These are phyloP conservation scores for Blastobotrys robertii DNA, from an alignment of 805 yeast species.

Conservation along the genomic window DNA sequence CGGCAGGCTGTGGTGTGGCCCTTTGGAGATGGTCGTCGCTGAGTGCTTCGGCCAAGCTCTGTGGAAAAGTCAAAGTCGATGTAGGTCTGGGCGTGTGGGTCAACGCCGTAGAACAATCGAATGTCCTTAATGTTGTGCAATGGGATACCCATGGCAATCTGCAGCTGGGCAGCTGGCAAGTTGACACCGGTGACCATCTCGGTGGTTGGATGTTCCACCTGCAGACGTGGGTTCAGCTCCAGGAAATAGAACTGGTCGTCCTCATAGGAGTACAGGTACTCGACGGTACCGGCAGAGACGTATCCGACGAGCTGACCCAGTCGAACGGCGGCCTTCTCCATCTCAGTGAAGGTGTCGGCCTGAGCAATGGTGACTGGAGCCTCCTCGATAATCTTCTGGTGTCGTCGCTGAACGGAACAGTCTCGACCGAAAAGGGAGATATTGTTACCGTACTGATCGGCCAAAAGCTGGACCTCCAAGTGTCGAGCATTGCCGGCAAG, in stretches of 20 bases:
- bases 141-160: constrained; percentile 99
- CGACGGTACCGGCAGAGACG: constrained; percentile 99
- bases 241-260: constrained; percentile 93
- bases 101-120: constrained; percentile 87
- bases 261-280: constrained; percentile 86
- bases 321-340: constrained; percentile 98
- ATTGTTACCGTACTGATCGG: constrained; percentile 97
- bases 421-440: constrained; percentile 97
- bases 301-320: constrained; percentile 95
- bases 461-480: constrained; percentile 93
- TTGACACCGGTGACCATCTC: constrained; percentile 99
- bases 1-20: constrained; percentile 99
- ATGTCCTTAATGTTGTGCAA: constrained; percentile 91
- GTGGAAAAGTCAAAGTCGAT: constrained; percentile 84
- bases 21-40: constrained; percentile 89
- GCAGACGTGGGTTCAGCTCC: constrained; percentile 96
- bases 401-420: constrained; percentile 99
- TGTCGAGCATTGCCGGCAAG: constrained; percentile 97
- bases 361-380: constrained; percentile 97
- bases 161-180: constrained; percentile 96
- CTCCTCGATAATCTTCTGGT: constrained; percentile 97
- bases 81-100: constrained; percentile 83
- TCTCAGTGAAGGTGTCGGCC: constrained; percentile 69
- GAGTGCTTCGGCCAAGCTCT: constrained; percentile 61
- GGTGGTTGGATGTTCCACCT: constrained; percentile 99